phyloP scores from a whole-genome alignment of 805 yeast species.

The Saccharomyces eubayanus region DNA sequence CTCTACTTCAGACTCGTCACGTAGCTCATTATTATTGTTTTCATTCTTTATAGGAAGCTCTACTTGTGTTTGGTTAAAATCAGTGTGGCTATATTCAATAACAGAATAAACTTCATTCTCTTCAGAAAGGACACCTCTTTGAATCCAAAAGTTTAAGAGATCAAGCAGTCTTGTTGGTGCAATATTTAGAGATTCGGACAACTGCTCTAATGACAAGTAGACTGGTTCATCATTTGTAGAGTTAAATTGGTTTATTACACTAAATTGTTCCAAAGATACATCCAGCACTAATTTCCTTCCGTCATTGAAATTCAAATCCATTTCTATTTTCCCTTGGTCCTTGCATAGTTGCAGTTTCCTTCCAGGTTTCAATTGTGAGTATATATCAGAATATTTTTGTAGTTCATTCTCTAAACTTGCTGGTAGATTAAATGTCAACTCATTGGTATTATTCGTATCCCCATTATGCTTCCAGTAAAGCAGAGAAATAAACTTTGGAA shows the following conservation, averaged over 20 bases:
- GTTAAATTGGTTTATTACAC: conserved; percentile 47
- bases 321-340: conserved; percentile 50
- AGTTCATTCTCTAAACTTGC: conserved; percentile 9
- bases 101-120: conserved; percentile 15
- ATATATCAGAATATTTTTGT: conserved; percentile 36
- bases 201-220: conserved; percentile 28
- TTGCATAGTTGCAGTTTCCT: conserved; percentile 51
- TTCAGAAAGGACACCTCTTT: conserved; percentile 43
- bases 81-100: neutral
- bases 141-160: conserved; percentile 55
- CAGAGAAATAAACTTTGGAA: conserved; percentile 61
- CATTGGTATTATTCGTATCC: conserved; percentile 28
- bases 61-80: neutral
- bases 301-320: conserved; percentile 51
- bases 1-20: neutral
- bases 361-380: conserved; percentile 41
- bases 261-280: conserved; percentile 65
- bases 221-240: conserved; percentile 2
- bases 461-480: conserved; percentile 62
- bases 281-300: conserved; percentile 31
- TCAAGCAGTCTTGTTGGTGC: conserved; percentile 33
- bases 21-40: neutral
- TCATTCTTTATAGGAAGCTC: neutral
- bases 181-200: conserved; percentile 36
- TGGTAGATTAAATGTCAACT: conserved; percentile 26